phyloP scores from a whole-genome alignment of 495 filamentous ascomycete species.

The Aspergillus heteromorphus region DNA sequence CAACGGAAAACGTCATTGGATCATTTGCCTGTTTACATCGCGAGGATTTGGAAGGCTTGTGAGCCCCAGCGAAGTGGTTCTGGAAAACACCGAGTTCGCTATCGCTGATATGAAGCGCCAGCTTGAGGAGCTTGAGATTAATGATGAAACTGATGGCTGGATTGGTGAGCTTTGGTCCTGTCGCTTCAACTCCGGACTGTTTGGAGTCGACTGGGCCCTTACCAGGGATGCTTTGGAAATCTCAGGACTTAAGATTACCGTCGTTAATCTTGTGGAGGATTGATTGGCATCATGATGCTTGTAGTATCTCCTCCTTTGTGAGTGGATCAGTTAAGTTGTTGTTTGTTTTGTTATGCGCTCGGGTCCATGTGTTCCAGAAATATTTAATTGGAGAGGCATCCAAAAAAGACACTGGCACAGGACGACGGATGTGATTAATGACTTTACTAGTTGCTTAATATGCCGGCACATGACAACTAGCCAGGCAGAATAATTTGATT shows the following conservation, averaged over 20 bases:
- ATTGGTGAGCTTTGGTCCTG: slow-evolving; percentile 30
- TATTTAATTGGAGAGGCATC: too few species aligned
- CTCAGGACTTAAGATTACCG: slow-evolving; percentile 20
- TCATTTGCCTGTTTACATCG: slow-evolving; percentile 47
- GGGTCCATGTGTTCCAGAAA: too few species aligned
- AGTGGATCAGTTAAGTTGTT: too few species aligned
- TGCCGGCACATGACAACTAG: too few species aligned
- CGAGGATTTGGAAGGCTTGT: slow-evolving; percentile 23
- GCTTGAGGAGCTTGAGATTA: slow-evolving; percentile 12
- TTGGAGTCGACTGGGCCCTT: slow-evolving; percentile 32
- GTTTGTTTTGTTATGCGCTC: too few species aligned
- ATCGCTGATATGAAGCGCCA: slow-evolving; percentile 33
- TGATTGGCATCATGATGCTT: background rate
- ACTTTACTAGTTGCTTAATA: too few species aligned
- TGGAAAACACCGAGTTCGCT: slow-evolving; percentile 34
- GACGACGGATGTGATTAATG: too few species aligned
- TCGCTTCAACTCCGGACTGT: slow-evolving; percentile 41
- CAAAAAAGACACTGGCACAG: too few species aligned
- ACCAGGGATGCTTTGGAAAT: slow-evolving; percentile 21
- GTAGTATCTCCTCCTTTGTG: too few species aligned
- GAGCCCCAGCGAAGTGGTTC: slow-evolving; percentile 25
- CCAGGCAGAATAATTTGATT: background rate
- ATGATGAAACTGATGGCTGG: background rate
- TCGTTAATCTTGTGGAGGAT: slow-evolving; percentile 18
- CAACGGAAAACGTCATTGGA: slow-evolving; percentile 33